Evolutionary conservation across 2,329 filamentous ascomycete species (phyloP), one percentile per base, ranked within the genome.

Genomic region (Ophidiomyces ophidiicola): DNA sequence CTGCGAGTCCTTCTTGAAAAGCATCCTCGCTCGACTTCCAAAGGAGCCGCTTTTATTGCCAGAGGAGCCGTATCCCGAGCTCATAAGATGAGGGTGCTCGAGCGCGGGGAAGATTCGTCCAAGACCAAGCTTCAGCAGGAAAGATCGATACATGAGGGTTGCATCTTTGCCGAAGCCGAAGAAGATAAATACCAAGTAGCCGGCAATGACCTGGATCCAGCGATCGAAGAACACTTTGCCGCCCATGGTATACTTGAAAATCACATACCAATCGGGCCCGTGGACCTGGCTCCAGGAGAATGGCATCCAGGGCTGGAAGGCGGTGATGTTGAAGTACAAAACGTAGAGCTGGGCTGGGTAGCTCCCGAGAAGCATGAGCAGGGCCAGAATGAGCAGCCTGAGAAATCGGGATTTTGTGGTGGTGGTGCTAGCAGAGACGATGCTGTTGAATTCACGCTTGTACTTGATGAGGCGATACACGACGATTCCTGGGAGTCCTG

Each of bases 91-190:
- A 14, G 34, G 52, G 36, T 36, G 48, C 19, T 32, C 39, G 28
- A 58, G 41, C 2, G 44, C 33, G 4, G 55, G 44, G 41, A 63
- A 58, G 32, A 51, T 56, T 28, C 45, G 45, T 10, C 54, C 54
- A 25, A 70, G 45, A 0, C 68, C 67, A 18, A 69, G 34, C n/a
- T 53, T 54, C 17, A 60, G 45, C 31, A 70, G 50, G 41, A 63
- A 60, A 3, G 56, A 54, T 37, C 61, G 61, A 50, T 78, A 79
- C 55, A 73, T 69, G 17, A 61, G 59, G 3, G 63, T 59, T 0
- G 76, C 76, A 49, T 82, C 78, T 18, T 61, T 62, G 20, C 77
- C 78, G 11, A 76, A 68, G 6, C 78, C 78, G 47, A 80, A 80
- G 49, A 78, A 71, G n/a, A 70, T 37, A 51, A 81, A 81, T 8